These are phyloP conservation scores for Penicillium macrosclerotiorum DNA, from an alignment of 495 filamentous ascomycete genomes.

Conservation along the genomic window DNA sequence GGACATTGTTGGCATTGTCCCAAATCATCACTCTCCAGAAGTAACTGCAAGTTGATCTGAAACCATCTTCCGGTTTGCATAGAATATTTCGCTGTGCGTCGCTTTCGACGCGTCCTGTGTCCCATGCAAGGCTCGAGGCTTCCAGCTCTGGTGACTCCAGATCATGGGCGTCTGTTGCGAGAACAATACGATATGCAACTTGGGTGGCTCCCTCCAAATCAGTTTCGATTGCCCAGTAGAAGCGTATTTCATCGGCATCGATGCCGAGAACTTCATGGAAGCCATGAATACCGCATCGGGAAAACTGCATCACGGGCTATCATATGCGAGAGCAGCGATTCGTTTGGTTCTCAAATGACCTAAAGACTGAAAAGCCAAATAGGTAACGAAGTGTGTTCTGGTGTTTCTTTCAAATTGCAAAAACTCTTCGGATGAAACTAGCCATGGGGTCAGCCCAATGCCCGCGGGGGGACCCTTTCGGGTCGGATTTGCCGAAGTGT, in stretches of 20 bases:
- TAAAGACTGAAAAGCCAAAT: no score
- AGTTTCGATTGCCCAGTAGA: slow-evolving; percentile 23
- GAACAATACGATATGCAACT: slow-evolving; percentile 21
- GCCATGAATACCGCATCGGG: slow-evolving; percentile 29
- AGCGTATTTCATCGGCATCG: slow-evolving; percentile 25
- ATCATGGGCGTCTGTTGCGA: slow-evolving; percentile 6
- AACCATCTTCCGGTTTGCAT: slow-evolving; percentile 21
- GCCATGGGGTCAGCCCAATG: no score
- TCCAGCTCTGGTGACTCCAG: slow-evolving; percentile 1
- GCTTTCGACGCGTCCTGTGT: slow-evolving; percentile 23
- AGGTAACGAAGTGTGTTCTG: no score
- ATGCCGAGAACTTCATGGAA: slow-evolving; percentile 30
- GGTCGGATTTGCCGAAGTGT: no score
- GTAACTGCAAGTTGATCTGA: slow-evolving; percentile 23
- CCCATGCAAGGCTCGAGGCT: slow-evolving; percentile 14
- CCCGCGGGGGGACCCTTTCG: no score
- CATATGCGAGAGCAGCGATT: background rate
- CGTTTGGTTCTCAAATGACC: background rate
- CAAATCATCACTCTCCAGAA: slow-evolving; percentile 25
- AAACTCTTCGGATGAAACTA: no score
- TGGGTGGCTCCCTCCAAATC: slow-evolving; percentile 6
- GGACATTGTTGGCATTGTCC: slow-evolving; percentile 10
- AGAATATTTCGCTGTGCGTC: slow-evolving; percentile 25
- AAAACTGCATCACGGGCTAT: slow-evolving; percentile 14
- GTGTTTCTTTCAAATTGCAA: no score